These are phyloP conservation scores for Smallanthus sonchifolius DNA, from an alignment of 129 eudicot genomes.

Conservation along the genomic window DNA sequence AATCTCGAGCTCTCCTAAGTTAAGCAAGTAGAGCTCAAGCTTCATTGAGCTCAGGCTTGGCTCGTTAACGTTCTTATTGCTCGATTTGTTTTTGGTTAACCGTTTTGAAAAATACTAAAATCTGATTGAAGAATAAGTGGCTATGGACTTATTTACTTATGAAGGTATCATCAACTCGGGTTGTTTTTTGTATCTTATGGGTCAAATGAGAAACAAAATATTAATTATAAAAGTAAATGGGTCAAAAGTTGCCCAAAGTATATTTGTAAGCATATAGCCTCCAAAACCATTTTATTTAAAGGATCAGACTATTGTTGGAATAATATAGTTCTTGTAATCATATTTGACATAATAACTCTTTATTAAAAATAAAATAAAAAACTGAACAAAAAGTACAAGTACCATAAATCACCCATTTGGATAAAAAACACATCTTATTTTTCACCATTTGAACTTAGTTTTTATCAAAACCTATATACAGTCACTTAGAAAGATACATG, in stretches of 20 bases:
- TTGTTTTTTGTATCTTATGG: background rate
- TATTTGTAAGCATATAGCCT: background rate
- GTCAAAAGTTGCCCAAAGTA: background rate
- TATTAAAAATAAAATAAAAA: background rate
- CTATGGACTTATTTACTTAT: background rate
- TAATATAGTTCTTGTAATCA: background rate
- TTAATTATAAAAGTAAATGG: background rate
- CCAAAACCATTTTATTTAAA: background rate
- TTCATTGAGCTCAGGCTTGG: background rate
- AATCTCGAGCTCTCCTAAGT: background rate
- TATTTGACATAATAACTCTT: background rate
- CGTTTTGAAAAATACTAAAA: background rate
- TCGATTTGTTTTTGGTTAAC: background rate
- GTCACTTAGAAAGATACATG: background rate
- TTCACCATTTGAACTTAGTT: background rate
- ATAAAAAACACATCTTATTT: background rate
- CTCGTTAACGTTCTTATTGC: background rate
- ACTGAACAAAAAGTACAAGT: background rate
- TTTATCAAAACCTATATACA: background rate
- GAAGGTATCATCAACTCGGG: background rate
- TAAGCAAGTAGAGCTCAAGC: background rate
- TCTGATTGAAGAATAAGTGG: background rate
- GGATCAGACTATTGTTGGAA: background rate
- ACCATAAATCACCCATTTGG: background rate
- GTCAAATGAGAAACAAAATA: background rate